These are phyloP conservation scores for Tetrahymena elliotti DNA, from an alignment of 73 alveolate species.

Conservation along the genomic window DNA sequence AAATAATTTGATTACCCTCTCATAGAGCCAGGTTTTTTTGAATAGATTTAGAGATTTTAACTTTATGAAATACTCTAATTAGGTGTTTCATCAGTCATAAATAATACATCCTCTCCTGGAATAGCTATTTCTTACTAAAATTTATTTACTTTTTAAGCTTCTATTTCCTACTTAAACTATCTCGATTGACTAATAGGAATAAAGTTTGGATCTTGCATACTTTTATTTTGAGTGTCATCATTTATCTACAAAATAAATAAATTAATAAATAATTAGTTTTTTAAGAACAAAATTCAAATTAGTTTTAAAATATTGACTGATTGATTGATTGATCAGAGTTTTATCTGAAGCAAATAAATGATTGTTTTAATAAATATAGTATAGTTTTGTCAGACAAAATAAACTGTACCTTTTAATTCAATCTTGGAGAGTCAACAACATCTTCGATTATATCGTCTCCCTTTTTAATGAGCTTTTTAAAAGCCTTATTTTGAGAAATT, in stretches of 20 bases:
- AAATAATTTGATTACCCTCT: neutral
- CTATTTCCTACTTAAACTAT: neutral
- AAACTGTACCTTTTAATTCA: neutral
- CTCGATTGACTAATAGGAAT: neutral
- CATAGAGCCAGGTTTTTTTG: neutral
- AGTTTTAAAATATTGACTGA: neutral
- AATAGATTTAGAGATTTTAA: neutral
- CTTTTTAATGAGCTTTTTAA: conserved; percentile 77
- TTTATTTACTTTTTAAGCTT: neutral
- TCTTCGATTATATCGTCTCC: conserved; percentile 52
- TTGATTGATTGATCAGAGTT: no score
- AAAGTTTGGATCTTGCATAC: neutral
- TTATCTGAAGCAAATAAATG: no score
- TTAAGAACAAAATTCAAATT: no score
- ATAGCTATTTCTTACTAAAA: neutral
- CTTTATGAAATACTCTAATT: neutral
- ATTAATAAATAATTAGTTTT: neutral
- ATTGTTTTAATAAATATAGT: no score
- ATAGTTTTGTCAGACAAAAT: no score
- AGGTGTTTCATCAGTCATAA: neutral
- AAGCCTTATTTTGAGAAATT: conserved; percentile 64
- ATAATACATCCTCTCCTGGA: neutral
- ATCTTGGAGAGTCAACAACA: neutral
- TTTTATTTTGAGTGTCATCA: neutral
- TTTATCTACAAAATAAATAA: neutral